These are phyloP conservation scores for Colletotrichum lentis DNA, from an alignment of 2,329 filamentous ascomycete species.

Conservation along the genomic window DNA sequence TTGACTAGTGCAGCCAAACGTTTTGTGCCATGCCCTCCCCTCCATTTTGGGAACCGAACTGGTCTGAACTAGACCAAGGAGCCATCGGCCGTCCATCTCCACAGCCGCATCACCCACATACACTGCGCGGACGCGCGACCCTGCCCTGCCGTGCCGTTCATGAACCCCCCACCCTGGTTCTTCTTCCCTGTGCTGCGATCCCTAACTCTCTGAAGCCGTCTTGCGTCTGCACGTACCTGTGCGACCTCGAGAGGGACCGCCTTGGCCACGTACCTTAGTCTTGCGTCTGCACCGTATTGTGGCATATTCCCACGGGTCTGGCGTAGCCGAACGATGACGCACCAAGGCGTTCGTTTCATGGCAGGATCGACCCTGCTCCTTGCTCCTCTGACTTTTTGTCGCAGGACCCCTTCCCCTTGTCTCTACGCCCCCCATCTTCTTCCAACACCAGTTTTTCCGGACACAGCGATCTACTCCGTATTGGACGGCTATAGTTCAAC, in stretches of 20 bases:
- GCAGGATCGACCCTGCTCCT: conserved; percentile 33
- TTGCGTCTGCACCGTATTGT: background rate
- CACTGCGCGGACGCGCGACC: conserved; percentile 11
- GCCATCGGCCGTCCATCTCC: conserved; percentile 8
- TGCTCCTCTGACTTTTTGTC: conserved; percentile 1
- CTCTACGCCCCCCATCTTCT: background rate
- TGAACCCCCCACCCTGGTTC: background rate
- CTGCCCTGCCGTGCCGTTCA: background rate
- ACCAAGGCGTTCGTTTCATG: conserved; percentile 37
- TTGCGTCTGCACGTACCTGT: background rate
- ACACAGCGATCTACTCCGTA: no score
- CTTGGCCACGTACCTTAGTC: no score
- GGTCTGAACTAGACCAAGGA: conserved; percentile 5
- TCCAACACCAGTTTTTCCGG: background rate
- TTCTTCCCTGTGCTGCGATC: no score
- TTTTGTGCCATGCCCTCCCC: background rate
- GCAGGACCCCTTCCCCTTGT: background rate
- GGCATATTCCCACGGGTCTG: no score
- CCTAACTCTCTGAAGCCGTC: no score
- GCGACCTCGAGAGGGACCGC: no score
- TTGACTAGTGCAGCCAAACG: background rate
- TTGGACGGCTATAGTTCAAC: background rate
- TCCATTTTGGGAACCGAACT: background rate
- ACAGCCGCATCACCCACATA: conserved; percentile 28
- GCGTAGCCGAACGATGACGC: conserved; percentile 32